A percentile compares a stretch with the other conserved stretches of the same genome.
phyloP scores from a whole-genome alignment of 257 asterid genomes.

The Plectranthus barbatus region DNA sequence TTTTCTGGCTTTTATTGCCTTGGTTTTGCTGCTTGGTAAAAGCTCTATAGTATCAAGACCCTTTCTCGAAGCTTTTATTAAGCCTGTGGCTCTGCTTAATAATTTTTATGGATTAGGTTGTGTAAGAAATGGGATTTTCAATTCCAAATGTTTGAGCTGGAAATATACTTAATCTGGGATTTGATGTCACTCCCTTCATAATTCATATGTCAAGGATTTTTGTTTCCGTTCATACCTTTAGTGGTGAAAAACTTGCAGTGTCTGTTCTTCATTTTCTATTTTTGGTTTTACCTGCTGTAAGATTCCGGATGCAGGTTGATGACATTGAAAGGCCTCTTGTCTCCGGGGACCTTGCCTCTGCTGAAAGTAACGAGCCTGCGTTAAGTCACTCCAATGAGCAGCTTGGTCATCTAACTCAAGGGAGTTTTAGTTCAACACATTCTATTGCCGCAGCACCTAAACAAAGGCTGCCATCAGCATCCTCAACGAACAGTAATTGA shows the following conservation, averaged over 20 bases:
- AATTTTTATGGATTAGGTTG: background rate
- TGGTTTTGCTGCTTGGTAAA: conserved; percentile 2
- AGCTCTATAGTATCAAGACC: background rate
- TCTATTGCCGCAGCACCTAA: conserved; percentile 38
- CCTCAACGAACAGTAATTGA: conserved; percentile 50
- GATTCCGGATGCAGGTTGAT: conserved; percentile 46
- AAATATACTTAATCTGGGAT: background rate
- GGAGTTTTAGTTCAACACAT: conserved; percentile 31
- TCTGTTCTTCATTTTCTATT: background rate
- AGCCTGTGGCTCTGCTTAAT: background rate
- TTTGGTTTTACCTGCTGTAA: conserved; percentile 14
- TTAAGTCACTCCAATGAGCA: conserved; percentile 31
- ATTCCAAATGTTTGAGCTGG: background rate
- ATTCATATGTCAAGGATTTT: background rate
- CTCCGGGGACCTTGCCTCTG: conserved; percentile 44
- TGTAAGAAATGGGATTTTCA: background rate
- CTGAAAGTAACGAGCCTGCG: conserved; percentile 41
- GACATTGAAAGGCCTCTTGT: conserved; percentile 86
- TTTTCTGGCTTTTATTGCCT: background rate
- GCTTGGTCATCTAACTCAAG: conserved; percentile 34
- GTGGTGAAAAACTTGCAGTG: background rate
- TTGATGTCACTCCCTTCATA: background rate
- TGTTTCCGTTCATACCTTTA: background rate
- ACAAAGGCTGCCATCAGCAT: conserved; percentile 36
- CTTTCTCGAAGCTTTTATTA: background rate